Base-by-base conservation (phyloP, 257 asterid species). In the Nicotiana knightiana region DNA sequence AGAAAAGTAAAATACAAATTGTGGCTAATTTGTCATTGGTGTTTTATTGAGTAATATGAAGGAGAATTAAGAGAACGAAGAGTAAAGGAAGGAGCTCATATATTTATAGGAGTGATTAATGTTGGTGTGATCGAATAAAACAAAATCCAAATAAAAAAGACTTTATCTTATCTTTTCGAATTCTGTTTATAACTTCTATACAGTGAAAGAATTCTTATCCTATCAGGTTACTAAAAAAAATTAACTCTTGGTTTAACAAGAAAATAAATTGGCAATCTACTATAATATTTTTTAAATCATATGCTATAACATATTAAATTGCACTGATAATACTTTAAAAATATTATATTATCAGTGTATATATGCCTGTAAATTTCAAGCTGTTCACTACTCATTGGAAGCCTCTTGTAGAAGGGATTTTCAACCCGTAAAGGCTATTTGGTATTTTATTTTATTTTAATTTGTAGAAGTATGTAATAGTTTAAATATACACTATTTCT, bases 1-100 rank as follows among this genome's bases (percentile, higher is more conserved):
- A 79, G 39, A 86, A 84, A 65, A 89, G 37, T 3, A 88, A 28
- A 10, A 87, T 17, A 3, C 24, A 24, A 13, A 11, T 6, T 48
- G 43, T 51, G 63, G 43, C 62, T 73, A 73, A 0, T 48, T 73
- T 73, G 59, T 10, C 79, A 48, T 21, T 24, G 5, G 58, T 13
- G 5, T 53, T 53, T 21, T 21, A 6, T 21, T 73, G 51, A 15
- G 26, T 21, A 71, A 2, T 48, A 0, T 73, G 3, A 73, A 48
- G 26, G 79, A 3, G 61, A 26, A 73, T 13, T 46, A 5, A 21
- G 33, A 70, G 33, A 68, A 39, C 1, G 8, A 71, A 43, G 39
- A 73, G 21, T 10, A 70, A 70, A n/a, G 8, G 61, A 1, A 46
- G 18, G 61, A 26, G 21, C 11, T 73, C 24, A 15, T 24, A 26